Conservation (phyloP, 1,284 basidiomycete genomes). For the Ganoderma multipileum region DNA sequence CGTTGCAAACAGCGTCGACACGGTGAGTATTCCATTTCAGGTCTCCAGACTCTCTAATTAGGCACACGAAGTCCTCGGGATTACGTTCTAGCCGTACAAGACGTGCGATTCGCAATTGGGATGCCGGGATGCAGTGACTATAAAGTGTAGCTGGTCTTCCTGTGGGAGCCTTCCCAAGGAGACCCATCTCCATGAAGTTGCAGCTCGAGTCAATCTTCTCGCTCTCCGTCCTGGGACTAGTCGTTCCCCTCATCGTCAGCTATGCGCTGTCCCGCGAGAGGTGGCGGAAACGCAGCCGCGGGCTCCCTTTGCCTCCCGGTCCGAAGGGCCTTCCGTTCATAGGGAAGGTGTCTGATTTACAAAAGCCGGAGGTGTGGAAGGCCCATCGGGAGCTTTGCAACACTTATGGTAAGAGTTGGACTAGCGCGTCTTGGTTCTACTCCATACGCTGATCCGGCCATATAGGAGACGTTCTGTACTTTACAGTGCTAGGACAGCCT, state of each 20-base stretch:
- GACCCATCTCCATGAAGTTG: neutral
- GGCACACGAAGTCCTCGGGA: neutral
- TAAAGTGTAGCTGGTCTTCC: neutral
- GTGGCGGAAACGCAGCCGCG: conserved; percentile 9
- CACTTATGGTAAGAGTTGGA: conserved; percentile 1
- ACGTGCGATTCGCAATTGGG: neutral
- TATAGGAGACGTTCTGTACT: conserved; percentile 24
- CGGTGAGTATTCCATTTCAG: neutral
- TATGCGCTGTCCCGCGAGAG: conserved; percentile 5
- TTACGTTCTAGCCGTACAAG: neutral
- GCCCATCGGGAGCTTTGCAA: conserved; percentile 6
- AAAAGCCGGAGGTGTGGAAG: conserved; percentile 11
- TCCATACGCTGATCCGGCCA: neutral
- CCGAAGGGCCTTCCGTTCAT: conserved; percentile 7
- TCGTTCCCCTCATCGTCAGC: neutral
- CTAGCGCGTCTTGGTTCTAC: neutral
- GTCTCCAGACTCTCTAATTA: too few species aligned
- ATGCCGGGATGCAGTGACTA: neutral
- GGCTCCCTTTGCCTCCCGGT: conserved; percentile 14
- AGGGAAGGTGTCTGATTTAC: conserved; percentile 8
- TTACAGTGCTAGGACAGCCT: conserved; percentile 19
- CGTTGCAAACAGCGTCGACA: neutral
- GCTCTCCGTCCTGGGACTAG: neutral
- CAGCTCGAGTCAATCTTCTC: neutral
- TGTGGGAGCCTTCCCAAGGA: neutral